Evolutionary conservation across 257 asterid genomes (phyloP), one percentile per base, ranked within the genome.

Genomic region (Penstemon barbatus): DNA sequence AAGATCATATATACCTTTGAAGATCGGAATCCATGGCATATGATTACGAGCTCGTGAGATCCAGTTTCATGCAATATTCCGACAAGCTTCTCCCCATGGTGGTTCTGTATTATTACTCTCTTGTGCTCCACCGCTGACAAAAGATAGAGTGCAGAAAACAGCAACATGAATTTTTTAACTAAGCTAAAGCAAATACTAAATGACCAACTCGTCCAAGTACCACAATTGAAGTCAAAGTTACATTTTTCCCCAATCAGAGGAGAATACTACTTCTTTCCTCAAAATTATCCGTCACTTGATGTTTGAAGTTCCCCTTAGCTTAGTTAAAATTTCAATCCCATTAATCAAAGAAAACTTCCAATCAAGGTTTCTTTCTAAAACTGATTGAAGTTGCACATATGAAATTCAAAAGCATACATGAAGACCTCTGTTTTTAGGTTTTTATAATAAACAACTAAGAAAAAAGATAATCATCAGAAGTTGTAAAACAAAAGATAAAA

Each of bases 21-120:
- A 69, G 98, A 92, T 64, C 82, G 82, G 77, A 92, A 92, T 72
- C 98, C 98, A 68, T 90, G 98, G 74, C 95, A 90, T 69, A 92
- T 77, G 63, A 90, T 71, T 43, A 92, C 97, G 59, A 92, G 90
- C 82, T 90, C 91, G 18, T 13, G 74, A 33, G 96, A 83, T 45
- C 89, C 82, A 7, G 87, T 88, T 66, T 85, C 96, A 61, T 92
- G 96, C 71, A 90, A 73, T 71, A 88, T 61, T 36, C 98, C 97
- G 43, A 86, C 89, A 71, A 92, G 93, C 70, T 82, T 85, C 87
- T 92, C 90, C 7, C 86, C 88, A 63, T 83, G 81, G 65, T 68
- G 80, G 84, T 90, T 92, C 66, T 56, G 63, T 73, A 92, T 73
- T 11, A 63, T 13, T 41, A 90, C 71, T 73, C 79, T 83, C 80